Conservation (phyloP, 2,329 filamentous ascomycete genomes). For the Cordyceps javanica region DNA sequence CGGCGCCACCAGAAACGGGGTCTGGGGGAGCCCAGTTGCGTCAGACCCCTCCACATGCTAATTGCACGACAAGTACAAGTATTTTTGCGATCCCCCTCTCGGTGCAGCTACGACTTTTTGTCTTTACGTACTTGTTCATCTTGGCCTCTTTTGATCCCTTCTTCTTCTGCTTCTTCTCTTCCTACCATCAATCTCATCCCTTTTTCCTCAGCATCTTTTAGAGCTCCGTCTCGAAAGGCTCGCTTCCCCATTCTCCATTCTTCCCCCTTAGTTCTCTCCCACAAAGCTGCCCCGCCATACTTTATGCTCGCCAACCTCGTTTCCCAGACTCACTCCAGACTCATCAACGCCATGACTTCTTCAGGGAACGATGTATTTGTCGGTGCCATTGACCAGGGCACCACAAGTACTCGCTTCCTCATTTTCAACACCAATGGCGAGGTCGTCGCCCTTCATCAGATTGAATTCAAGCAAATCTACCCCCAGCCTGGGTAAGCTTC, state of each 20-base stretch:
- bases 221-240: neutral
- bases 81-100: conserved; percentile 14
- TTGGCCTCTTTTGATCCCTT: neutral
- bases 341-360: conserved; percentile 26
- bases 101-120: neutral
- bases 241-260: conserved; percentile 7
- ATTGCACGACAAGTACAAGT: conserved; percentile 6
- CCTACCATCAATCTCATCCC: neutral
- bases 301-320: conserved; percentile 21
- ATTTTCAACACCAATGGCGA: conserved; percentile 68
- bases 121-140: conserved; percentile 1
- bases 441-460: conserved; percentile 65
- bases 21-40: conserved; percentile 8
- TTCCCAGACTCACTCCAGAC: conserved; percentile 16
- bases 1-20: conserved; percentile 6
- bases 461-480: conserved; percentile 70
- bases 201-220: neutral
- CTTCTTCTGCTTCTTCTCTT: neutral
- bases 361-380: conserved; percentile 45
- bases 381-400: conserved; percentile 75
- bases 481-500: conserved; percentile 62
- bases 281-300: conserved; percentile 13
- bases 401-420: conserved; percentile 70
- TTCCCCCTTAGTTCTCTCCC: conserved; percentile 11
- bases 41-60: conserved; percentile 13